Conservation (phyloP, 495 filamentous ascomycete genomes). For the Penicillium robsamsonii region DNA sequence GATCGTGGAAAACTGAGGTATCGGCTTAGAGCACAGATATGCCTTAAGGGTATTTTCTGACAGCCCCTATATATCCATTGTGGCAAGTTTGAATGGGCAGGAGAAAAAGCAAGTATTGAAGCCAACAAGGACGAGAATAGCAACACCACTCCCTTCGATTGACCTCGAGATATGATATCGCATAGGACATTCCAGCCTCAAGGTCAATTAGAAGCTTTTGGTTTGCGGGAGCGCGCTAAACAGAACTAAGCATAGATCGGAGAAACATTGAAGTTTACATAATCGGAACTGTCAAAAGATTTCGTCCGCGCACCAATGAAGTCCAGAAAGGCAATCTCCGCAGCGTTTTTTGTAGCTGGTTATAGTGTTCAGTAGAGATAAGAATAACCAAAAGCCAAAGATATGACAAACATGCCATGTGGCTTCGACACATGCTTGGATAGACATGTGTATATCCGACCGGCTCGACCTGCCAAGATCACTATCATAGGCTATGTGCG, state of each 20-base stretch:
- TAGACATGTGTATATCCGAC: background rate
- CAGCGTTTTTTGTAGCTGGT: background rate
- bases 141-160: background rate
- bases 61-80: background rate
- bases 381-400: background rate
- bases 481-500: too few species aligned
- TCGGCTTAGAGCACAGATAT: too few species aligned
- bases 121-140: background rate
- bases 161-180: background rate
- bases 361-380: background rate
- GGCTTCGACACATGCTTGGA: background rate
- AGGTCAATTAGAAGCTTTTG: background rate
- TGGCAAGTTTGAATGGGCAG: background rate
- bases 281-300: constrained; percentile 2
- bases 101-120: background rate
- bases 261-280: background rate
- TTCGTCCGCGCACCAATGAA: constrained; percentile 16
- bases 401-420: constrained; percentile 1
- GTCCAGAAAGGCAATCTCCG: constrained; percentile 20
- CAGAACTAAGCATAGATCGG: background rate
- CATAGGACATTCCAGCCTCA: background rate
- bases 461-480: background rate
- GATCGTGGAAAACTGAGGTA: too few species aligned
- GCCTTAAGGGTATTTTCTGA: background rate
- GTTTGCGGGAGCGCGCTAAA: background rate